Base-by-base conservation (phyloP, 495 filamentous ascomycete genomes). In the Penicillium diatomitis region DNA sequence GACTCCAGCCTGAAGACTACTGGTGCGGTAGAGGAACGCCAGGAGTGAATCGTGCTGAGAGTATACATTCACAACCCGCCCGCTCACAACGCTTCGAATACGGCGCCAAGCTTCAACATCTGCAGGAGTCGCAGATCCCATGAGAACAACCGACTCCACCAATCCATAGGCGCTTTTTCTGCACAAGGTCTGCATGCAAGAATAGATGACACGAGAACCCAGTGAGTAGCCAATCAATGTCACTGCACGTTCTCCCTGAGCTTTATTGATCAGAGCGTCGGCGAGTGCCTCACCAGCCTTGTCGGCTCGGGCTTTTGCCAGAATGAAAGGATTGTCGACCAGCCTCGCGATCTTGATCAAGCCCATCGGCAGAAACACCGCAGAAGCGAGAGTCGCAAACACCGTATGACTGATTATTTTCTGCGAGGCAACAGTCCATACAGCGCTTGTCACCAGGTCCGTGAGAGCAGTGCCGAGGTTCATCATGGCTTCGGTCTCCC, bases 161-260 rank as follows among this genome's bases (percentile, higher is more conserved):
- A 97, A 58, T 0, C 92, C 92, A 64, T 95, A 95, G 0, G 84
- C 88, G 50, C 79, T 74, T 46, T 87, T 74, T 60, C 87, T 82
- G 0, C 87, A 85, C 31, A 98, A 74, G 10, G 57, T 75, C 65
- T 82, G 80, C 2, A 97, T 72, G 57, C 90, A 96, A 12, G 80
- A 77, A 56, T 86, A 96, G 38, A 96, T 90, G 30, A 90, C 79
- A 12, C 91, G 81, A 7, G 90, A 90, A 1, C 91, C 92, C n/a
- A 97, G 69, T 12, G 87, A 88, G 65, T 90, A 97, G 1, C 92
- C 92, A 44, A 96, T 74, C 5, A 98, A 68, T 12, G 84, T 92
- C 3, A 96, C 85, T 0, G 91, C 83, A 20, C 92, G 78, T 63
- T 96, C 88, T 9, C 92, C 92, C 57, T 94, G 90, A 1, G 83